Conservation (phyloP, 2,329 filamentous ascomycete species). For the Bipolaris zeicola region DNA sequence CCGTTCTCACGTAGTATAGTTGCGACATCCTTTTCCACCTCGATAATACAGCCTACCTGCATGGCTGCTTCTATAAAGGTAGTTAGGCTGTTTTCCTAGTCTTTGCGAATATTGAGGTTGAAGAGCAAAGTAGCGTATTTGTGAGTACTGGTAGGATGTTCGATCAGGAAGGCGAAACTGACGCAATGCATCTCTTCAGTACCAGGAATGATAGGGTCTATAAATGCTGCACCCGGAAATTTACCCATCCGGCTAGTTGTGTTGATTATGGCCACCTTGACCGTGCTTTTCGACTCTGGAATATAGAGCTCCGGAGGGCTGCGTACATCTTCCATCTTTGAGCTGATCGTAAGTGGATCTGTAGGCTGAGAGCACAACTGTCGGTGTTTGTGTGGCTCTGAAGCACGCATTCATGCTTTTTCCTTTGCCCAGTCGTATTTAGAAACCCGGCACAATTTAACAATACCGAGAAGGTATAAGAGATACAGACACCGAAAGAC, state of each 20-base stretch:
- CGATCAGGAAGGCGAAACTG: neutral
- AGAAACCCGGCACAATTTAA: too few relatives aligned
- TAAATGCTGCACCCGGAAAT: neutral
- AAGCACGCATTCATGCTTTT: too few relatives aligned
- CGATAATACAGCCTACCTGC: neutral
- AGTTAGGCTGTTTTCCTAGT: neutral
- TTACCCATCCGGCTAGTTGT: neutral
- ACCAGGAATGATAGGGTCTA: neutral
- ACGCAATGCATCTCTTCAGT: neutral
- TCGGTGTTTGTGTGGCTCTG: too few relatives aligned
- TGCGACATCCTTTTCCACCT: neutral
- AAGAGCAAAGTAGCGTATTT: neutral
- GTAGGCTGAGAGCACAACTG: too few relatives aligned
- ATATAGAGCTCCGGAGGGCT: neutral
- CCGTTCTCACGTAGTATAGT: neutral
- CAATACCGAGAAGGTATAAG: too few relatives aligned
- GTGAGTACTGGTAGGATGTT: neutral
- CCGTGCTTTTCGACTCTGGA: neutral
- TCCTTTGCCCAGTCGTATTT: too few relatives aligned
- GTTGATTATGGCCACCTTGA: neutral
- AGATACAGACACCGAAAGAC: too few relatives aligned
- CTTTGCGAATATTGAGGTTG: slow-evolving; percentile 4
- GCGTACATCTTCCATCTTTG: neutral
- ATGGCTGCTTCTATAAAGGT: neutral
- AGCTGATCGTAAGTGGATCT: too few relatives aligned